A percentile compares a stretch with the other conserved stretches of the same genome.
phyloP scores from a whole-genome alignment of 495 filamentous ascomycete genomes.

The Halenospora varia region DNA sequence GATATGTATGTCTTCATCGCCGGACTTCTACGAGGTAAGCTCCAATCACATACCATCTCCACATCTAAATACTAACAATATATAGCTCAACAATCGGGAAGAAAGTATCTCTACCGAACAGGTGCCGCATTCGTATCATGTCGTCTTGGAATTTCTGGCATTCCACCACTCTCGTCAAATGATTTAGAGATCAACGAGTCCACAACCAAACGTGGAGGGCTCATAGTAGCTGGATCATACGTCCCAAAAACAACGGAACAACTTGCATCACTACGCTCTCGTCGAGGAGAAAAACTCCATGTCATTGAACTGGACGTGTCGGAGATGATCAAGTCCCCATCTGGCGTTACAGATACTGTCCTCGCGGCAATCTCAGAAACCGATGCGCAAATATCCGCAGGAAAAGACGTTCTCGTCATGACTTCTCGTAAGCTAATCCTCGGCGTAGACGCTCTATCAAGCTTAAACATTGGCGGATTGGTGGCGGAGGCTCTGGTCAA shows the following conservation, averaged over 20 bases:
- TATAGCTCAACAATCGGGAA: constrained; percentile 41
- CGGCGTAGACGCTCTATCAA: constrained; percentile 39
- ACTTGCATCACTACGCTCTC: constrained; percentile 35
- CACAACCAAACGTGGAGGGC: constrained; percentile 33
- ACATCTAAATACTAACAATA: no score
- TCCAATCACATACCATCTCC: no score
- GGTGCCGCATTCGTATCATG: constrained; percentile 54
- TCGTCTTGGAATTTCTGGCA: constrained; percentile 43
- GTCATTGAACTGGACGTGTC: constrained; percentile 47
- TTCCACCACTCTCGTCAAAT: constrained; percentile 38
- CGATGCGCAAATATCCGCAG: constrained; percentile 29
- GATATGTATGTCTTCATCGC: constrained; percentile 50
- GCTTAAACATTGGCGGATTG: constrained; percentile 39
- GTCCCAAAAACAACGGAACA: constrained; percentile 53
- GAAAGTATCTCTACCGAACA: constrained; percentile 48
- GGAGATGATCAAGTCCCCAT: constrained; percentile 33
- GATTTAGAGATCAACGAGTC: constrained; percentile 33
- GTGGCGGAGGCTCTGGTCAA: constrained; percentile 44
- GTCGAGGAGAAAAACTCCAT: constrained; percentile 33
- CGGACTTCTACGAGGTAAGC: no score
- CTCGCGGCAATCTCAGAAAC: constrained; percentile 27
- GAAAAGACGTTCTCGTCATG: constrained; percentile 48
- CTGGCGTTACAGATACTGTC: constrained; percentile 18
- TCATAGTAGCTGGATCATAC: constrained; percentile 51
- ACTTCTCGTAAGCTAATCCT: constrained; percentile 47